Percentiles rank a stretch among this genome's conserved stretches.
Conservation (phyloP, 2,329 filamentous ascomycete species). For the Daldinia sp. region DNA sequence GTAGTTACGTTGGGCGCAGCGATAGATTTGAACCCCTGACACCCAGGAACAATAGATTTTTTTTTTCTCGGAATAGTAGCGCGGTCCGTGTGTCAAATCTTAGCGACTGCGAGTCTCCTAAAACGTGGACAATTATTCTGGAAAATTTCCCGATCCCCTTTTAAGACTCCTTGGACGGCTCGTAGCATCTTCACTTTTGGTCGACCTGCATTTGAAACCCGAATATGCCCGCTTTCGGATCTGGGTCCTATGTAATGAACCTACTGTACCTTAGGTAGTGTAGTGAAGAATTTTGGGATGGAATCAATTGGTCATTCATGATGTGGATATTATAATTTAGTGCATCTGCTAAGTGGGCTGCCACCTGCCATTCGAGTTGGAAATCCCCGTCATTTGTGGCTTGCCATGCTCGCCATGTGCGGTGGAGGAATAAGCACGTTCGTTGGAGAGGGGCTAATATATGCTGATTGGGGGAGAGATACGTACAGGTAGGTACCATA, state of each 20-base stretch:
- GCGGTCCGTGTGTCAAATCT: constrained; percentile 18
- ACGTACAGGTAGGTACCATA: constrained; percentile 23
- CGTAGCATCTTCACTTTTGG: constrained; percentile 9
- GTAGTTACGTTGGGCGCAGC: constrained; percentile 6
- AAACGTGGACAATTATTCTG: constrained; percentile 15
- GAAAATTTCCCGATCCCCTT: constrained; percentile 17
- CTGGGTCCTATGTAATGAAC: constrained; percentile 14
- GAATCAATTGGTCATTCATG: constrained; percentile 31
- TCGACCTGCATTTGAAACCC: constrained; percentile 20
- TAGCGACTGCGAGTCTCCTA: constrained; percentile 7
- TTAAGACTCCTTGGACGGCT: constrained; percentile 5
- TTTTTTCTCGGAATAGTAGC: constrained; percentile 15
- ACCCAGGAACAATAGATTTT: constrained; percentile 12
- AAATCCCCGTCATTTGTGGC: constrained; percentile 37
- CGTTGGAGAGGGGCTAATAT: constrained; percentile 20
- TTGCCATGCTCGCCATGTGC: constrained; percentile 41
- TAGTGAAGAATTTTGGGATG: constrained; percentile 35
- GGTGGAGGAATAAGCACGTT: constrained; percentile 36
- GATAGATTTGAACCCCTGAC: constrained; percentile 27
- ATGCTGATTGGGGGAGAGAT: constrained; percentile 29
- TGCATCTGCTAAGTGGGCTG: constrained; percentile 32
- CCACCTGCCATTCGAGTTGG: constrained; percentile 35
- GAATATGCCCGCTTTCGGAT: constrained; percentile 30
- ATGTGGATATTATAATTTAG: constrained; percentile 32
- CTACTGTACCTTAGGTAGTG: no score